Evolutionary conservation across 768 basidiomycete species (phyloP).

Genomic region (Mycena latifolia): DNA sequence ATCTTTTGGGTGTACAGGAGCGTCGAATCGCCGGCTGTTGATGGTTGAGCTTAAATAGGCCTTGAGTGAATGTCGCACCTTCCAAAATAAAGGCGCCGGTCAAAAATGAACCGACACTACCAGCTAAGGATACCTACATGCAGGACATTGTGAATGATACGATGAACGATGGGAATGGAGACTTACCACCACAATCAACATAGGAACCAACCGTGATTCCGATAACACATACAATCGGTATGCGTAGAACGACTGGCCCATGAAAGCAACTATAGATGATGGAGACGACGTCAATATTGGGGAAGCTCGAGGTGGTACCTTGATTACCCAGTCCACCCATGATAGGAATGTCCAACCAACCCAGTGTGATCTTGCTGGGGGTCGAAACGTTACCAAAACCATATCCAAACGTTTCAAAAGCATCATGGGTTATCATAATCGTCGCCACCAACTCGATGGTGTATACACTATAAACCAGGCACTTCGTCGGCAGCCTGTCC

Average conservation of each 20-base stretch:
- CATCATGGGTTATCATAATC: background rate
- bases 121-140: background rate
- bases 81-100: no score
- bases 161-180: background rate
- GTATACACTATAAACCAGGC: no score
- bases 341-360: background rate
- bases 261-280: background rate
- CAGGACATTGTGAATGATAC: background rate
- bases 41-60: no score
- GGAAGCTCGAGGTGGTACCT: background rate
- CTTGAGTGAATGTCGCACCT: no score
- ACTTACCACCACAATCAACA: slow-evolving; percentile 4
- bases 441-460: no score
- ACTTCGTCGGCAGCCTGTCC: no score
- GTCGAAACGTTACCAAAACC: slow-evolving; percentile 2
- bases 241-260: slow-evolving; percentile 19
- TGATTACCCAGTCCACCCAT: background rate
- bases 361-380: background rate
- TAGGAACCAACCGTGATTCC: background rate
- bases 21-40: background rate
- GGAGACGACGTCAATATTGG: background rate
- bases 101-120: background rate
- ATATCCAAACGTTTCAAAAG: background rate
- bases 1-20: background rate
- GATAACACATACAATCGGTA: slow-evolving; percentile 1